Conservation (phyloP, 2,329 filamentous ascomycete species). For the Simplicillium aogashimaense region DNA sequence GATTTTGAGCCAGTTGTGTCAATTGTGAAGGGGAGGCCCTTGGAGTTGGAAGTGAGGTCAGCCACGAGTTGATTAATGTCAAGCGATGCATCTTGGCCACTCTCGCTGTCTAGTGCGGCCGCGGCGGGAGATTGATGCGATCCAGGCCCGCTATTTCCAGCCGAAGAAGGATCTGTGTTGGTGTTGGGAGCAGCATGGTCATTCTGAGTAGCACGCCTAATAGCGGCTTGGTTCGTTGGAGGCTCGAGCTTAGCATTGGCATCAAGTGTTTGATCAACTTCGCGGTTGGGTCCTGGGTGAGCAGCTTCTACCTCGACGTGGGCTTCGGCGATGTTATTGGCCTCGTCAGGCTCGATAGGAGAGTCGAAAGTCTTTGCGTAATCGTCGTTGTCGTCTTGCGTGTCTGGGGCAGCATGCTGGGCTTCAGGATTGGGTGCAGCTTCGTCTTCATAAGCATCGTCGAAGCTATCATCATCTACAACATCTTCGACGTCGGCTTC, state of each 20-base stretch:
- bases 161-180: not conserved
- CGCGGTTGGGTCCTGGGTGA: no score
- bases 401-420: conserved; percentile 15
- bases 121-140: no score
- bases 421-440: conserved; percentile 14
- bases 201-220: conserved; percentile 1
- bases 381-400: conserved; percentile 31
- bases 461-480: conserved; percentile 37
- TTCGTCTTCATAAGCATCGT: conserved; percentile 35
- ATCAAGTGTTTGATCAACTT: no score
- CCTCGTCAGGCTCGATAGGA: conserved; percentile 26
- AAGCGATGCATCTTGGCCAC: conserved; percentile 19
- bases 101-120: conserved; percentile 8
- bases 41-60: conserved; percentile 25
- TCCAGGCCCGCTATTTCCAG: no score
- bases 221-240: conserved; percentile 3
- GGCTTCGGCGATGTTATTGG: conserved; percentile 21
- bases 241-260: conserved; percentile 13
- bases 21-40: no score
- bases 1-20: conserved; percentile 3
- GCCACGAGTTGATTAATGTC: conserved; percentile 31
- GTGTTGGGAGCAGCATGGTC: not conserved
- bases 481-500: conserved; percentile 20
- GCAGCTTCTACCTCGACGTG: no score
- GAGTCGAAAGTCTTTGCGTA: conserved; percentile 43